A percentile compares a stretch with the other conserved stretches of the same genome.
These are phyloP conservation scores for Stachybotrys echinatus DNA, from an alignment of 2,329 filamentous ascomycete species.

Conservation along the genomic window DNA sequence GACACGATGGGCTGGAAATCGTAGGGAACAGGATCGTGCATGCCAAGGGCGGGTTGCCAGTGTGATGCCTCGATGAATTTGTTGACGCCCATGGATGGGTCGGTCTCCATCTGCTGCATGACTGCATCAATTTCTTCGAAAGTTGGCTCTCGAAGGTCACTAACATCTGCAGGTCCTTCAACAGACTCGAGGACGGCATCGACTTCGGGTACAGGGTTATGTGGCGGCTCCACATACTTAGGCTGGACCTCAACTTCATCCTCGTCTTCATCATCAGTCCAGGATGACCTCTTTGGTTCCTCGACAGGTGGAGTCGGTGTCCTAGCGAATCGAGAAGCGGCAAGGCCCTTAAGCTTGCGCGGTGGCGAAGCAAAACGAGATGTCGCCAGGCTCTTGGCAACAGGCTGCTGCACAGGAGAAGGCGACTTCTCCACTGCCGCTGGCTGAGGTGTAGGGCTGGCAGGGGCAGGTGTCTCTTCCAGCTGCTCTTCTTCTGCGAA, in stretches of 20 bases:
- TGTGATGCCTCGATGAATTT: constrained; percentile 44
- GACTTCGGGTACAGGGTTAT: constrained; percentile 9
- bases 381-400: constrained; percentile 30
- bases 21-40: constrained; percentile 43
- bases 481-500: constrained; percentile 10
- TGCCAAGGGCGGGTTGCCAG: constrained; percentile 27
- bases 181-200: constrained; percentile 8
- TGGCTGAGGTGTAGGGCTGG: constrained; percentile 12
- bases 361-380: constrained; percentile 44
- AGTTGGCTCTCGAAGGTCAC: constrained; percentile 37
- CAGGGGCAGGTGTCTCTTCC: constrained; percentile 13
- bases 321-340: constrained; percentile 38
- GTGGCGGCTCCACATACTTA: constrained; percentile 17
- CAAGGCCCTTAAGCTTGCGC: constrained; percentile 35
- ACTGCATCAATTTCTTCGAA: constrained; percentile 89
- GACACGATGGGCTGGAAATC: constrained; percentile 40
- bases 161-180: constrained; percentile 12
- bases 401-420: constrained; percentile 21
- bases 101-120: constrained; percentile 75
- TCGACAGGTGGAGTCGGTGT: constrained; percentile 8
- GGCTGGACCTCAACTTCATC: constrained; percentile 14
- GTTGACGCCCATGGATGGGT: constrained; percentile 71
- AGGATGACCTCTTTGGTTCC: not conserved
- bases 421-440: constrained; percentile 9
- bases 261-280: constrained; percentile 10